These are phyloP conservation scores for Flaveria brownii DNA, from an alignment of 129 eudicot species.

Conservation along the genomic window DNA sequence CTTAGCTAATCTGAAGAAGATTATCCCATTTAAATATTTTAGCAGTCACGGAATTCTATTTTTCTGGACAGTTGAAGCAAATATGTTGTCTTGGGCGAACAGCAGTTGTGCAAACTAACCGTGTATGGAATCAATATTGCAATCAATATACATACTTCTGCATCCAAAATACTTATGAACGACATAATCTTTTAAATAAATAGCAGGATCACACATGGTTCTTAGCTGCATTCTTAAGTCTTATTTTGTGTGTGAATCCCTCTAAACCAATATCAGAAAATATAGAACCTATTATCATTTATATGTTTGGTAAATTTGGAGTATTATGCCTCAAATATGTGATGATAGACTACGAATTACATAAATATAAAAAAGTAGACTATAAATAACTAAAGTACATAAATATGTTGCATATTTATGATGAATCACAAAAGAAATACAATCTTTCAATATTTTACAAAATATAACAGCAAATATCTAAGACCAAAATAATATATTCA, in stretches of 20 bases:
- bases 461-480: slow-evolving; percentile 24
- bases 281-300: not conserved
- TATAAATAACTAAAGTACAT: not conserved
- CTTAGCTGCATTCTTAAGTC: not conserved
- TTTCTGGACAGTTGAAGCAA: not conserved
- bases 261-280: not conserved
- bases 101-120: not conserved
- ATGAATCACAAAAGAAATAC: slow-evolving; percentile 29
- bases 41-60: slow-evolving; percentile 12
- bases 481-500: slow-evolving; percentile 17
- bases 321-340: not conserved
- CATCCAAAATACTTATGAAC: not conserved
- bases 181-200: not conserved
- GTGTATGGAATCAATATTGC: slow-evolving; percentile 21
- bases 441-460: slow-evolving; percentile 29
- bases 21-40: slow-evolving; percentile 5
- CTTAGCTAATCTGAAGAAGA: not conserved
- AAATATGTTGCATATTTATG: slow-evolving; percentile 15
- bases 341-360: not conserved
- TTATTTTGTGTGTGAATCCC: not conserved
- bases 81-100: slow-evolving; percentile 9
- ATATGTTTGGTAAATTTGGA: not conserved
- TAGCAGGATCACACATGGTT: not conserved
- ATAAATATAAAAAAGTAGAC: not conserved
- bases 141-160: not conserved